Conservation (phyloP, 306 rosid genomes). For the Parietaria judaica region DNA sequence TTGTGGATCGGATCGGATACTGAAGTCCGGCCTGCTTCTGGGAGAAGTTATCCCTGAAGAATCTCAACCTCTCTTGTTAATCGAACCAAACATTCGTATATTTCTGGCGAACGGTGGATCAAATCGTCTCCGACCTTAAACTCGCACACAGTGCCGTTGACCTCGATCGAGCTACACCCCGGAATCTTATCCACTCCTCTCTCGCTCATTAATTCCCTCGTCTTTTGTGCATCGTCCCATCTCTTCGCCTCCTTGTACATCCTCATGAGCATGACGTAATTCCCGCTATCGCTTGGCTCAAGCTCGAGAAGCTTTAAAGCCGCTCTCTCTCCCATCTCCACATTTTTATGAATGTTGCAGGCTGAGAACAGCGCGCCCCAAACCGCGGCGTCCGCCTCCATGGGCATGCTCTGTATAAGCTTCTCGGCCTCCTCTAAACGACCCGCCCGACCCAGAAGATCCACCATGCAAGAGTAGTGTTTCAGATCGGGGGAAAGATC, state of each 20-base stretch:
- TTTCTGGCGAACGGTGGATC: constrained; percentile 23
- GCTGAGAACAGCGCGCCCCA: constrained; percentile 88
- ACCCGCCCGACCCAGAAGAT: constrained; percentile 83
- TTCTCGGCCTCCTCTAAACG: constrained; percentile 65
- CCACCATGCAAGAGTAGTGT: constrained; percentile 82
- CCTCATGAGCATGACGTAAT: constrained; percentile 55
- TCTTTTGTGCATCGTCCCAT: constrained; percentile 51
- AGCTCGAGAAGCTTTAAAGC: constrained; percentile 69
- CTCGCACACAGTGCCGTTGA: constrained; percentile 47
- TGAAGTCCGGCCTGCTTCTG: too few relatives aligned
- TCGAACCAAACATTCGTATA: not conserved
- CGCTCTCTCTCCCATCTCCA: constrained; percentile 57
- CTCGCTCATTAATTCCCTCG: constrained; percentile 39
- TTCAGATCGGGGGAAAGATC: constrained; percentile 44
- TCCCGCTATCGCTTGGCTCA: constrained; percentile 67
- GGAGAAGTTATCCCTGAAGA: constrained; percentile 1
- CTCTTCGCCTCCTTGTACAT: constrained; percentile 59
- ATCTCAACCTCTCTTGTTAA: constrained; percentile 6
- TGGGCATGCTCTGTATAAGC: constrained; percentile 55
- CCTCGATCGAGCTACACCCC: constrained; percentile 66
- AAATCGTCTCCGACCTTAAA: constrained; percentile 46
- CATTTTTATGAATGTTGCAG: constrained; percentile 47
- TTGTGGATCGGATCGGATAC: too few relatives aligned
- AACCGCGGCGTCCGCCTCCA: constrained; percentile 50
- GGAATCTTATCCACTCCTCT: constrained; percentile 60